Percentiles rank a stretch among this genome's conserved stretches.
Evolutionary conservation across 148 eudicot genomes (phyloP).

Genomic region (Euryodendron excelsum): DNA sequence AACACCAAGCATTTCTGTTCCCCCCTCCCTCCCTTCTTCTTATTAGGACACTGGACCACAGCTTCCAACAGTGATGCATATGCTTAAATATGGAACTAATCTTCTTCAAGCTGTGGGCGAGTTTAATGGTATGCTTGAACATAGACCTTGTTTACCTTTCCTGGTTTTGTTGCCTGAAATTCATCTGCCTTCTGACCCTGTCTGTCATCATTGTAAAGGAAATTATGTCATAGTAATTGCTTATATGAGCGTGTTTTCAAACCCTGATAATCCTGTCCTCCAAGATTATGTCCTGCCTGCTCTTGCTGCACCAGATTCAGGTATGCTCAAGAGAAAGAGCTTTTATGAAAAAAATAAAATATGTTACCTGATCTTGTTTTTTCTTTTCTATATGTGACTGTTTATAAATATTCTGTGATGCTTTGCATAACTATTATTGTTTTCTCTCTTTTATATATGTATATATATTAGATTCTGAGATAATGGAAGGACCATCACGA

Average conservation of each 20-base stretch:
- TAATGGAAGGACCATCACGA: constrained; percentile 79
- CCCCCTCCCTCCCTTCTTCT: neutral
- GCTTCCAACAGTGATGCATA: constrained; percentile 54
- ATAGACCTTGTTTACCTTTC: neutral
- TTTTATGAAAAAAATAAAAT: neutral
- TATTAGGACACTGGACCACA: constrained; percentile 75
- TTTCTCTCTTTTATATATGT: constrained; percentile 9
- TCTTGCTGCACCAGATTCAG: constrained; percentile 48
- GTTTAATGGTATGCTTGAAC: constrained; percentile 53
- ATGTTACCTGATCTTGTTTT: neutral
- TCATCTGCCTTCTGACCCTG: constrained; percentile 19
- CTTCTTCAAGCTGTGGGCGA: constrained; percentile 84
- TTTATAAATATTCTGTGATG: neutral
- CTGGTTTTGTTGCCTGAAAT: neutral
- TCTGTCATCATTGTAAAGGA: constrained; percentile 39
- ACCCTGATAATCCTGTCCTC: constrained; percentile 39
- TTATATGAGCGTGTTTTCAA: constrained; percentile 47
- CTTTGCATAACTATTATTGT: constrained; percentile 1
- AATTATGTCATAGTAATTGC: constrained; percentile 63
- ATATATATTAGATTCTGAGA: constrained; percentile 74
- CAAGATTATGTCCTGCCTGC: constrained; percentile 70
- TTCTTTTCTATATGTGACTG: neutral
- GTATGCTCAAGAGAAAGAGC: constrained; percentile 28
- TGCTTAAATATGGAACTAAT: constrained; percentile 82
- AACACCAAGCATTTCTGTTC: neutral